phyloP scores from a whole-genome alignment of 2,329 filamentous ascomycete genomes.

The Aspergillus proliferans region DNA sequence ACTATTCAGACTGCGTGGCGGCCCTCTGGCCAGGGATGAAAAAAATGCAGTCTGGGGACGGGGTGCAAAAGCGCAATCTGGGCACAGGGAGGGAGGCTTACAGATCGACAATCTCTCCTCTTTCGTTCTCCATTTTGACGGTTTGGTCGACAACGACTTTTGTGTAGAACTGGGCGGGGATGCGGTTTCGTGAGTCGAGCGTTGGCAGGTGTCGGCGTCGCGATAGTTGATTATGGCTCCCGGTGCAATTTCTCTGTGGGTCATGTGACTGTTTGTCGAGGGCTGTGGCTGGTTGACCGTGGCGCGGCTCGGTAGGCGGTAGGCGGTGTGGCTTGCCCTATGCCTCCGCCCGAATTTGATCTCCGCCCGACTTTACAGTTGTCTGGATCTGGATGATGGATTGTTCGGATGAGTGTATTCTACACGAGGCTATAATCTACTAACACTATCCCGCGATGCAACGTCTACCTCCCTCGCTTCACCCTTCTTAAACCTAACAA shows the following conservation, averaged over 20 bases:
- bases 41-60: too few relatives aligned
- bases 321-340: neutral
- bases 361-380: neutral
- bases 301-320: constrained; percentile 1
- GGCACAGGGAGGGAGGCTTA: constrained; percentile 37
- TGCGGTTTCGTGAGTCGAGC: constrained; percentile 20
- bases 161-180: constrained; percentile 22
- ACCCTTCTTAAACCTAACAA: constrained; percentile 52
- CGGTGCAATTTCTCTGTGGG: constrained; percentile 31
- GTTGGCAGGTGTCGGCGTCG: constrained; percentile 18
- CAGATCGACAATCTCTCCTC: constrained; percentile 99
- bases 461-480: constrained; percentile 53
- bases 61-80: neutral
- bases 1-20: neutral
- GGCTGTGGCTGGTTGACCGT: constrained; percentile 18
- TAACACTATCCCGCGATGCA: constrained; percentile 42
- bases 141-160: constrained; percentile 33
- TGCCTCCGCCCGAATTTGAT: neutral
- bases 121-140: constrained; percentile 98
- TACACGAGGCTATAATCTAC: neutral
- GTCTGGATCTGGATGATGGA: neutral
- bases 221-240: neutral
- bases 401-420: neutral
- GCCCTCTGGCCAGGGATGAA: too few relatives aligned
- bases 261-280: constrained; percentile 38